Base-by-base conservation (phyloP, 2,329 filamentous ascomycete species). In the Dichotomopilus funicola region DNA sequence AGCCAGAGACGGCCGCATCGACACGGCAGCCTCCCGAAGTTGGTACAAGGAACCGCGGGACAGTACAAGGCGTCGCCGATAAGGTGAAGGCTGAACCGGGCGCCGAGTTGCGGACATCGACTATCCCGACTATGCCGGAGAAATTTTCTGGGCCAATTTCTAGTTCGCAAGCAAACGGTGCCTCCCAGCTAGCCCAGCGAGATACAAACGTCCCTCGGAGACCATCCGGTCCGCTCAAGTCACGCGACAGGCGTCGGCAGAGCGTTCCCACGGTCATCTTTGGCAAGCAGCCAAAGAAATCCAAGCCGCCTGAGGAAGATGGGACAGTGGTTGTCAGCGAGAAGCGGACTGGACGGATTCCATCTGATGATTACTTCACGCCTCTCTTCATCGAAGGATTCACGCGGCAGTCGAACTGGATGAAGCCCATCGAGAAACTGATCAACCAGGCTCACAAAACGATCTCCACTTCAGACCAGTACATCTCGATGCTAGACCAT, bases 391-490 rank as follows among this genome's bases (percentile, higher is more conserved):
- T 84, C 4, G 79, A 83, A 54, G 78, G 79, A 37, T 81, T 81
- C 64, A 73, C 79, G 44, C 70, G 77, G 61, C 74, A 75, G 52
- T 75, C 78, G 47, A 77, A 75, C 51, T 83, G 81, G 75, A 82
- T 84, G 75, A 82, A 82, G 54, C 77, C 79, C 0, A 72, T 86
- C 7, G 82, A 88, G 55, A 86, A 89, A 43, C 78, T 97, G 0
- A 75, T 97, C 3, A 81, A 86, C 54, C 87, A 89, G 45, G 89
- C 91, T 4, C 88, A 91, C 66, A 99, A 99, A 69, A 95, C 91
- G 0, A 76, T 97, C 9, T 91, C 87, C 1, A 97, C 92, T 0
- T 78, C 86, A 1, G 91, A 96, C 66, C 86, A 91, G 50, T 85
- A 90, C 56, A 81, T 95, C 1, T 87, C 90, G 44, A 83, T 95